Evolutionary conservation across 805 yeast species (phyloP).

Genomic region (Wilhelminamyces savonicus): DNA sequence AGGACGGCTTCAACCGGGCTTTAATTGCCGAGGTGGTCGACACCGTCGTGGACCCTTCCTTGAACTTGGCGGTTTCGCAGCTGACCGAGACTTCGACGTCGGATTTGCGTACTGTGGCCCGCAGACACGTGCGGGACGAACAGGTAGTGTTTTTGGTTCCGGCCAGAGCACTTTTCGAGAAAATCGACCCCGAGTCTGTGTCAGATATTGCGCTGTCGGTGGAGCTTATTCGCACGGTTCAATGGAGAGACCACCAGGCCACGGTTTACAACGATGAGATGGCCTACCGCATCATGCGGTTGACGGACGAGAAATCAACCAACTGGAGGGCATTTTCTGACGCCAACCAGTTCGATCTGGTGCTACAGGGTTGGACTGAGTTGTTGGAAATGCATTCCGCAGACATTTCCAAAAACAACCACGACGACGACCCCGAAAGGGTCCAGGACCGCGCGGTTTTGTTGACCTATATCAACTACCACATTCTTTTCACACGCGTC

Average conservation of each 20-base stretch:
- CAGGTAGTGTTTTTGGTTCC: conserved; percentile 28
- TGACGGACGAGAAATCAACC: conserved; percentile 17
- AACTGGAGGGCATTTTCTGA: conserved; percentile 21
- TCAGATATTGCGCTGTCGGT: conserved; percentile 21
- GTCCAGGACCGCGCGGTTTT: conserved; percentile 70
- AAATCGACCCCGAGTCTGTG: conserved; percentile 32
- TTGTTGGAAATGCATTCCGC: conserved; percentile 54
- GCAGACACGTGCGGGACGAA: conserved; percentile 31
- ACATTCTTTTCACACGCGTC: conserved; percentile 56
- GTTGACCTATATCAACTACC: conserved; percentile 68
- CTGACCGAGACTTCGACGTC: conserved; percentile 16
- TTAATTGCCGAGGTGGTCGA: conserved; percentile 52
- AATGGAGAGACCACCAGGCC: conserved; percentile 57
- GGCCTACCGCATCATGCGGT: conserved; percentile 49
- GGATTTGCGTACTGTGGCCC: conserved; percentile 47
- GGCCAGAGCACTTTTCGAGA: conserved; percentile 33
- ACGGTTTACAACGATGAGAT: conserved; percentile 63
- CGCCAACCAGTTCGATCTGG: conserved; percentile 47
- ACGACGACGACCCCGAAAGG: conserved; percentile 48
- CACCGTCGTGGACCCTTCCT: conserved; percentile 58
- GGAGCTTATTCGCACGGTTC: conserved; percentile 25
- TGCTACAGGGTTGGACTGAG: conserved; percentile 63
- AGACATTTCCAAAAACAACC: conserved; percentile 44
- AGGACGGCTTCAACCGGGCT: conserved; percentile 20
- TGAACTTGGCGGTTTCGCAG: conserved; percentile 49